A percentile compares a stretch with the other conserved stretches of the same genome.
These are phyloP conservation scores for Chlorencoelia australis DNA, from an alignment of 2,329 filamentous ascomycete genomes.

Conservation along the genomic window DNA sequence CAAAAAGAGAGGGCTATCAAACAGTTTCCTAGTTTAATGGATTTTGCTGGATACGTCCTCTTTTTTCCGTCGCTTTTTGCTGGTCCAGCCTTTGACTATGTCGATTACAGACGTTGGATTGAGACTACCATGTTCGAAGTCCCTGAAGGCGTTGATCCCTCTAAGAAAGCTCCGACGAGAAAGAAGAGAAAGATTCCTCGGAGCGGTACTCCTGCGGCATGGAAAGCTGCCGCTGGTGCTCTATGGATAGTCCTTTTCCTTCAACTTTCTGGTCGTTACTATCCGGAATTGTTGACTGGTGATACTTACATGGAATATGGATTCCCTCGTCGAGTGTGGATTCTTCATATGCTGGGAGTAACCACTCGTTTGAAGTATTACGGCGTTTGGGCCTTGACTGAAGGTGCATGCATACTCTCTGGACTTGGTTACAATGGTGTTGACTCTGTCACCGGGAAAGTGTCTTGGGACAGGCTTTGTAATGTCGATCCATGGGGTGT, in stretches of 20 bases:
- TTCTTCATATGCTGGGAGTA: conserved; percentile 75
- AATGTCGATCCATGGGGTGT: conserved; percentile 83
- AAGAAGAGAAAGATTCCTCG: conserved; percentile 89
- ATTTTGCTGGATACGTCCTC: conserved; percentile 83
- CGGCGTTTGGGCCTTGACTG: conserved; percentile 85
- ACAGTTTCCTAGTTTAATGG: conserved; percentile 63
- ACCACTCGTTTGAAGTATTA: conserved; percentile 89
- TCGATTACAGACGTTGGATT: conserved; percentile 86
- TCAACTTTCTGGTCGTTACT: conserved; percentile 59
- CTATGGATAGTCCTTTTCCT: conserved; percentile 74
- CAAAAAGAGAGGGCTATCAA: conserved; percentile 75
- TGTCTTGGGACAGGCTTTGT: conserved; percentile 80
- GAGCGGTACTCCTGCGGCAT: conserved; percentile 73
- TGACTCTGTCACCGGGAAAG: conserved; percentile 72
- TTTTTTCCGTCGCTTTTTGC: conserved; percentile 90
- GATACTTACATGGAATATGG: conserved; percentile 56
- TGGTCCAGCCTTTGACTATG: conserved; percentile 89
- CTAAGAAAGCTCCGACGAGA: conserved; percentile 74
- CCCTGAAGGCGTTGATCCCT: conserved; percentile 68
- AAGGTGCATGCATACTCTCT: conserved; percentile 87
- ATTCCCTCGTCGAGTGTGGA: conserved; percentile 64
- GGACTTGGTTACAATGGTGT: conserved; percentile 93
- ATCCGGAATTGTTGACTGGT: conserved; percentile 50
- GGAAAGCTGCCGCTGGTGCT: conserved; percentile 65
- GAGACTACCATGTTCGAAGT: conserved; percentile 92